Conservation (phyloP, 2,329 filamentous ascomycete species). For the Exserohilum turcica region DNA sequence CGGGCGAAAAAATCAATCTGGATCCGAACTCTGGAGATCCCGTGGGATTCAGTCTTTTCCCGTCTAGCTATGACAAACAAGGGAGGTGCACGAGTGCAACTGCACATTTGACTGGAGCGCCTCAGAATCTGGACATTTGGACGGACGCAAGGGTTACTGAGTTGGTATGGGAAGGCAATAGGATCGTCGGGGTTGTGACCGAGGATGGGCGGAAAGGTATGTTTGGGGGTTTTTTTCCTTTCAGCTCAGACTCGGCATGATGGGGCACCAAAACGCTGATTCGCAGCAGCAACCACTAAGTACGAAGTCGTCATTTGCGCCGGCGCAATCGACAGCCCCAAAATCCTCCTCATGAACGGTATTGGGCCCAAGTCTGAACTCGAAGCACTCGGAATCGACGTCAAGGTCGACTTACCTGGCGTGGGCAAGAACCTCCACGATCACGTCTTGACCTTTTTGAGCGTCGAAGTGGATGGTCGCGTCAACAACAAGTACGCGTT, state of each 20-base stretch:
- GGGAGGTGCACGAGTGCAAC: slow-evolving; percentile 43
- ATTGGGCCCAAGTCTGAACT: slow-evolving; percentile 54
- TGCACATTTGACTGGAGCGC: slow-evolving; percentile 47
- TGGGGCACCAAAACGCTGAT: neutral
- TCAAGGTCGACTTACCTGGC: slow-evolving; percentile 49
- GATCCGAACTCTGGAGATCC: slow-evolving; percentile 56
- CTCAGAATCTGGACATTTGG: slow-evolving; percentile 60
- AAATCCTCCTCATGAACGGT: slow-evolving; percentile 55
- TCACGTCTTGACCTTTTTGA: slow-evolving; percentile 53
- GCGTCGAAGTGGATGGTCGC: slow-evolving; percentile 49
- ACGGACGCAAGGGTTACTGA: slow-evolving; percentile 54
- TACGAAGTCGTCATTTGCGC: slow-evolving; percentile 45
- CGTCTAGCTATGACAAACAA: slow-evolving; percentile 45
- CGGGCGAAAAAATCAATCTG: slow-evolving; percentile 60
- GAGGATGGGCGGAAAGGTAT: slow-evolving; percentile 41
- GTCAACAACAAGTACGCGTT: slow-evolving; percentile 51
- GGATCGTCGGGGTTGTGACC: slow-evolving; percentile 35
- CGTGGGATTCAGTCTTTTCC: slow-evolving; percentile 37
- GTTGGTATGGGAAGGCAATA: slow-evolving; percentile 35
- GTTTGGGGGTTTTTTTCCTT: neutral
- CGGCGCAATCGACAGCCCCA: slow-evolving; percentile 44
- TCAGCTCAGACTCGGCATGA: neutral
- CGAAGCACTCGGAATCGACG: slow-evolving; percentile 48
- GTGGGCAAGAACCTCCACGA: slow-evolving; percentile 56
- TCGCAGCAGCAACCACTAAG: slow-evolving; percentile 21